Percentiles rank a stretch among this genome's conserved stretches.
Evolutionary conservation across 306 rosid genomes (phyloP).

Genomic region (Fagus crenata): DNA sequence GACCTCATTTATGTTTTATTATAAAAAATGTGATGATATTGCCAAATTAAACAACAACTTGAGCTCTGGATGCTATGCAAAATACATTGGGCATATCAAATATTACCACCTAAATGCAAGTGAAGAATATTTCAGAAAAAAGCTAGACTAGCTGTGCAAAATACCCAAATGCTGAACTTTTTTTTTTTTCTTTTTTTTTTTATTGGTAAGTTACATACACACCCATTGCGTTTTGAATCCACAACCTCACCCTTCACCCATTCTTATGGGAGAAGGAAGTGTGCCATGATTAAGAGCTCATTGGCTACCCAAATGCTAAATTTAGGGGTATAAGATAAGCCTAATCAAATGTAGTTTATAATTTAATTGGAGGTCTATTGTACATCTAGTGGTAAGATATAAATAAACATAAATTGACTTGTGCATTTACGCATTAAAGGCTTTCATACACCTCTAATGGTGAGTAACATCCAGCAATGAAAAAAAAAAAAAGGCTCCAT

Average conservation of each 20-base stretch:
- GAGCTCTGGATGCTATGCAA: slow-evolving; percentile 6
- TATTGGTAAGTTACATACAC: too few relatives aligned
- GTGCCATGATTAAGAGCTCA: too few relatives aligned
- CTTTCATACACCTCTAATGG: background rate
- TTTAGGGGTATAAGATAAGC: background rate
- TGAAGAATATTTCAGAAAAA: background rate
- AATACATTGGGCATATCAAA: slow-evolving; percentile 19
- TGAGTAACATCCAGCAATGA: background rate
- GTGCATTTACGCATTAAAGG: background rate
- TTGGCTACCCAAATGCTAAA: background rate
- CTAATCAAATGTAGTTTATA: background rate
- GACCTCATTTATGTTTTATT: background rate
- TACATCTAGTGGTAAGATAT: background rate
- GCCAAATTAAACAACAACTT: background rate
- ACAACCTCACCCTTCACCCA: too few relatives aligned
- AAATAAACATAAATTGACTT: background rate
- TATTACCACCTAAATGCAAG: background rate
- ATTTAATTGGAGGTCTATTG: background rate
- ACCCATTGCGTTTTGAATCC: too few relatives aligned
- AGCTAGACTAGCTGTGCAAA: background rate
- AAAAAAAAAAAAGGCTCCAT: background rate
- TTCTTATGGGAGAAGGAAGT: too few relatives aligned
- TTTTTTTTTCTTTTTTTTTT: too few relatives aligned
- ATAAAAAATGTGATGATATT: background rate
- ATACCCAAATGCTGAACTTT: background rate